Percentiles rank a stretch among this genome's conserved stretches.
Evolutionary conservation across 495 filamentous ascomycete genomes (phyloP).

Genomic region (Achaetomiella virescens): DNA sequence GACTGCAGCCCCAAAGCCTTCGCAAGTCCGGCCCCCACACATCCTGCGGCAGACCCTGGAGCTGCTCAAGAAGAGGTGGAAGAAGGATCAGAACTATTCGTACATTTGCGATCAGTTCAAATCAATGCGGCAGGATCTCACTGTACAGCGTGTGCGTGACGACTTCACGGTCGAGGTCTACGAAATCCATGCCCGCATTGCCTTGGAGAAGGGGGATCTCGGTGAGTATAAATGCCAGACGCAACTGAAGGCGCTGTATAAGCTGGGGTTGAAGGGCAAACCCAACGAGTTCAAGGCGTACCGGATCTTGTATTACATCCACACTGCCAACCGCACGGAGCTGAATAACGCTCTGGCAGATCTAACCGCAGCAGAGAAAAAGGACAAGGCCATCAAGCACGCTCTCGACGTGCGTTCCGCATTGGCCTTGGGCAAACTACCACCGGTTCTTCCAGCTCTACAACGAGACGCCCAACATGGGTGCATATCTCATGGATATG

Average conservation of each 20-base stretch:
- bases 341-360: conserved; percentile 97
- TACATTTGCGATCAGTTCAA: conserved; percentile 99
- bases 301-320: conserved; percentile 99
- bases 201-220: conserved; percentile 95
- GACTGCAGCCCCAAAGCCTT: conserved; percentile 79
- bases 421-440: conserved; percentile 88
- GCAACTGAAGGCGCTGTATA: conserved; percentile 86
- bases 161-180: conserved; percentile 94
- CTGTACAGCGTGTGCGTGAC: conserved; percentile 92
- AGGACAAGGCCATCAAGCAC: conserved; percentile 76
- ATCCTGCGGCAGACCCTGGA: conserved; percentile 80
- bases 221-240: conserved; percentile 99
- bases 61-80: conserved; percentile 90
- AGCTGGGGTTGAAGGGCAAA: conserved; percentile 78
- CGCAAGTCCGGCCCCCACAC: conserved; percentile 76
- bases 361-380: conserved; percentile 94
- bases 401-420: conserved; percentile 87
- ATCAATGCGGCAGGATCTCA: conserved; percentile 94
- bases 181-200: conserved; percentile 96
- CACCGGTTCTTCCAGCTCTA: conserved; percentile 96
- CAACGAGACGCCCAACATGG: conserved; percentile 92
- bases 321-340: conserved; percentile 95
- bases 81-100: conserved; percentile 82
- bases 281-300: conserved; percentile 97
- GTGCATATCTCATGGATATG: conserved; percentile 97